A percentile compares a stretch with the other conserved stretches of the same genome.
These are phyloP conservation scores for Lichtheimia hyalospora DNA, from an alignment of 371 early-diverging fungal species.

Conservation along the genomic window DNA sequence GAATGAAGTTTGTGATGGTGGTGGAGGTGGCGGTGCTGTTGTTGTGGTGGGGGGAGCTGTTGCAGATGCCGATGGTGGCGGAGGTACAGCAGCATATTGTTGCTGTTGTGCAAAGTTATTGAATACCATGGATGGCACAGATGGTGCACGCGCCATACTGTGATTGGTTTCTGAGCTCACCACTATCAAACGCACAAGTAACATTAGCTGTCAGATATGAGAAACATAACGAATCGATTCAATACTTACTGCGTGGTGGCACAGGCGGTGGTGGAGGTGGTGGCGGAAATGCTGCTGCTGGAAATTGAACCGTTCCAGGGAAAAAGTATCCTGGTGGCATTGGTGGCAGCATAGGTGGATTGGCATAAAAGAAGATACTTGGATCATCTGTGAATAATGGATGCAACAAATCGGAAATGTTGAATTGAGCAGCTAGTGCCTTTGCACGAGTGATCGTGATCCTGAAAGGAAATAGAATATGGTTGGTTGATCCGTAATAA, in stretches of 20 bases:
- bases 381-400: constrained; percentile 72
- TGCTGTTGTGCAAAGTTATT: constrained; percentile 1
- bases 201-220: neutral
- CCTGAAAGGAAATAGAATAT: constrained; percentile 19
- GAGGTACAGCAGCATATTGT: constrained; percentile 4
- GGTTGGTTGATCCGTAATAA: neutral
- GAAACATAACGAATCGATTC: neutral
- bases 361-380: constrained; percentile 23
- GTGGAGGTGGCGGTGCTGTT: neutral
- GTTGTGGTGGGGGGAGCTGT: neutral
- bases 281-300: constrained; percentile 6
- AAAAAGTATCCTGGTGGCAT: constrained; percentile 15
- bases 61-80: neutral
- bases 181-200: neutral
- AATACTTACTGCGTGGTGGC: constrained; percentile 2
- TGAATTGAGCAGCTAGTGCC: constrained; percentile 60
- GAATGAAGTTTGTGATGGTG: neutral
- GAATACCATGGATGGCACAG: constrained; percentile 11
- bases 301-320: neutral
- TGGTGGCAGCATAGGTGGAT: constrained; percentile 14
- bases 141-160: constrained; percentile 9
- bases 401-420: constrained; percentile 60
- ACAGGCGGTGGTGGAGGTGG: constrained; percentile 10
- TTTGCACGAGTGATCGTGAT: constrained; percentile 70
- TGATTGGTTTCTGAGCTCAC: neutral